Percentiles rank a stretch among this genome's conserved stretches.
These are phyloP conservation scores for Candida sanyaensis DNA, from an alignment of 1,139 yeast species.

Conservation along the genomic window DNA sequence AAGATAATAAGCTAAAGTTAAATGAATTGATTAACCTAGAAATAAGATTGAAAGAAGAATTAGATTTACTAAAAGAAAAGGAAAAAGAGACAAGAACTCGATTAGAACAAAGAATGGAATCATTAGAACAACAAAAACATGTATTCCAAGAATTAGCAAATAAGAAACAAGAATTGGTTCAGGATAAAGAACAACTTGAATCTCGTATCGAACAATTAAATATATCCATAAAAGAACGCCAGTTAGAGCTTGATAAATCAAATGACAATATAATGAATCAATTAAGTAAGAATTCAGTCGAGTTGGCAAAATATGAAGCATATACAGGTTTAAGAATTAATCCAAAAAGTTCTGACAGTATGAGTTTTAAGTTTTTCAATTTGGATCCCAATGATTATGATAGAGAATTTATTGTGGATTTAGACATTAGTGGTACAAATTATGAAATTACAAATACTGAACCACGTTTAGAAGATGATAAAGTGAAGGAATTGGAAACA, in stretches of 20 bases:
- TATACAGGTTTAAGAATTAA: constrained; percentile 49
- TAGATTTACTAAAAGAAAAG: neutral
- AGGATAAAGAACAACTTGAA: constrained; percentile 25
- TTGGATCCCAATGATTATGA: constrained; percentile 42
- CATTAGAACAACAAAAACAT: constrained; percentile 24
- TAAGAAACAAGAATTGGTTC: constrained; percentile 23
- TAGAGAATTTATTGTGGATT: constrained; percentile 36
- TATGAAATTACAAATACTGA: constrained; percentile 31
- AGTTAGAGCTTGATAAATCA: constrained; percentile 5
- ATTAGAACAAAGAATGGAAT: constrained; percentile 1
- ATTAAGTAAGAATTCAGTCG: constrained; percentile 31
- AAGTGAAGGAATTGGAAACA: constrained; percentile 20
- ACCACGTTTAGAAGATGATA: constrained; percentile 33
- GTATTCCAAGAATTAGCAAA: constrained; percentile 29
- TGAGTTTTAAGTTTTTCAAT: constrained; percentile 43
- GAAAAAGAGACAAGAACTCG: neutral
- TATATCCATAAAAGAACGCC: constrained; percentile 17
- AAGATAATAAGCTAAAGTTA: constrained; percentile 4
- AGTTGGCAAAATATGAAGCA: constrained; percentile 43
- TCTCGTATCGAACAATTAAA: constrained; percentile 27
- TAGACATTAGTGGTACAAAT: constrained; percentile 36
- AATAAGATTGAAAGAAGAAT: neutral
- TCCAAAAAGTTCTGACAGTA: constrained; percentile 36
- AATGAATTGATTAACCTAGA: constrained; percentile 4
- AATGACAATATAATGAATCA: constrained; percentile 6